phyloP scores from a whole-genome alignment of 2,329 filamentous ascomycete species.

The Cladosporium sp. region DNA sequence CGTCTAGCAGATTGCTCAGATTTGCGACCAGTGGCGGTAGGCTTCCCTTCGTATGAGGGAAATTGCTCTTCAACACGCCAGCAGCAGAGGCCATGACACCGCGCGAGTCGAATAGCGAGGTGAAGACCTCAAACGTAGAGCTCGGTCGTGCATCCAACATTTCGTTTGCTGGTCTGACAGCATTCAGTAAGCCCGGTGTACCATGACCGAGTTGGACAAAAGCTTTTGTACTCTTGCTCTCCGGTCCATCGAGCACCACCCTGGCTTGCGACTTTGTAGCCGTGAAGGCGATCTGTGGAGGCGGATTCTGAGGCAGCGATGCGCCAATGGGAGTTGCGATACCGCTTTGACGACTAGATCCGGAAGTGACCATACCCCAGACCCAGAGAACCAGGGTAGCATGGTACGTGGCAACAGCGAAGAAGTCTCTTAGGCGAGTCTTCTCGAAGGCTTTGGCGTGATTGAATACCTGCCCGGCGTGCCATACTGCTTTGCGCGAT shows the following conservation, averaged over 20 bases:
- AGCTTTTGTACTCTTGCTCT: conserved; percentile 53
- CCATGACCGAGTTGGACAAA: conserved; percentile 61
- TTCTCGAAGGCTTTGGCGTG: conserved; percentile 45
- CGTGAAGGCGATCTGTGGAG: not conserved
- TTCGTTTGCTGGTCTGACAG: conserved; percentile 45
- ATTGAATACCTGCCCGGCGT: conserved; percentile 64
- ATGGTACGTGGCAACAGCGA: conserved; percentile 67
- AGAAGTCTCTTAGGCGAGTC: conserved; percentile 56
- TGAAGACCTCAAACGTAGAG: conserved; percentile 22
- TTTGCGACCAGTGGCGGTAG: conserved; percentile 65
- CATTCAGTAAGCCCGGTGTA: conserved; percentile 42
- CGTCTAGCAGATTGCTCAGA: conserved; percentile 60
- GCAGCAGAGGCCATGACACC: conserved; percentile 60
- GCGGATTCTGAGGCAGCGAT: not conserved
- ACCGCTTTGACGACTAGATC: conserved; percentile 41
- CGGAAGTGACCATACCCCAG: conserved; percentile 52
- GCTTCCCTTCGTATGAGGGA: conserved; percentile 26
- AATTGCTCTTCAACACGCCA: conserved; percentile 57
- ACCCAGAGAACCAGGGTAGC: conserved; percentile 67
- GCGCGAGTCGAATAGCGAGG: conserved; percentile 53
- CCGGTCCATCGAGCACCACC: conserved; percentile 53
- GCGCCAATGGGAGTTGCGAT: conserved; percentile 19
- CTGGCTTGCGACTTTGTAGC: conserved; percentile 1
- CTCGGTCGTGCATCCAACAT: conserved; percentile 6
- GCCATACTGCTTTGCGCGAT: conserved; percentile 61